Percentiles rank a stretch among this genome's conserved stretches.
Evolutionary conservation across 2,329 filamentous ascomycete genomes (phyloP).

Genomic region (Aspergillus felis): DNA sequence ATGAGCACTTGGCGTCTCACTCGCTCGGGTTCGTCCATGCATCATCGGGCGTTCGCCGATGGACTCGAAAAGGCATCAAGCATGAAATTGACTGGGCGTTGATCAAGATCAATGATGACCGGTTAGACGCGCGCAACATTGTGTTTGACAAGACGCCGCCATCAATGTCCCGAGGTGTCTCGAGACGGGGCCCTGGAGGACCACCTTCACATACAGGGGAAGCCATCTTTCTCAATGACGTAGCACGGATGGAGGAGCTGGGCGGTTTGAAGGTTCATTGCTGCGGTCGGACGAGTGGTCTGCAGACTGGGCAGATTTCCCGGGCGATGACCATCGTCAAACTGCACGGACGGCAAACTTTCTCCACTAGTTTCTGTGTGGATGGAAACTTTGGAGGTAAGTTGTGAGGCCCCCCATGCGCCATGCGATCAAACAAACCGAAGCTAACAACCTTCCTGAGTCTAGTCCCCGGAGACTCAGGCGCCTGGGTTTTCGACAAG

Average conservation of each 20-base stretch:
- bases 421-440: not conserved
- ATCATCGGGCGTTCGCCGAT: constrained; percentile 81
- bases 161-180: constrained; percentile 5
- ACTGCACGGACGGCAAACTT: constrained; percentile 76
- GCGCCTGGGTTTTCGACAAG: constrained; percentile 87
- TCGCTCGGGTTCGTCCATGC: constrained; percentile 81
- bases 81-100: constrained; percentile 97
- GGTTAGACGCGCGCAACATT: constrained; percentile 67
- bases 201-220: constrained; percentile 44
- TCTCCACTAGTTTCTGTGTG: constrained; percentile 67
- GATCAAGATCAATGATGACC: constrained; percentile 70
- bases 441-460: constrained; percentile 13
- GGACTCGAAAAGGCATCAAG: constrained; percentile 64
- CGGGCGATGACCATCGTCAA: constrained; percentile 79
- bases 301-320: constrained; percentile 74
- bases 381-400: constrained; percentile 56
- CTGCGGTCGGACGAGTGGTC: constrained; percentile 78
- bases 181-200: constrained; percentile 46
- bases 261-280: constrained; percentile 80
- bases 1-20: constrained; percentile 79
- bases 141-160: constrained; percentile 44
- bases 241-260: constrained; percentile 54
- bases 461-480: constrained; percentile 77
- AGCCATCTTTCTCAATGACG: constrained; percentile 52
- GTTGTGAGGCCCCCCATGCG: constrained; percentile 19